Evolutionary conservation across 129 eudicot genomes (phyloP).

Genomic region (Heracleum sosnowskyi): DNA sequence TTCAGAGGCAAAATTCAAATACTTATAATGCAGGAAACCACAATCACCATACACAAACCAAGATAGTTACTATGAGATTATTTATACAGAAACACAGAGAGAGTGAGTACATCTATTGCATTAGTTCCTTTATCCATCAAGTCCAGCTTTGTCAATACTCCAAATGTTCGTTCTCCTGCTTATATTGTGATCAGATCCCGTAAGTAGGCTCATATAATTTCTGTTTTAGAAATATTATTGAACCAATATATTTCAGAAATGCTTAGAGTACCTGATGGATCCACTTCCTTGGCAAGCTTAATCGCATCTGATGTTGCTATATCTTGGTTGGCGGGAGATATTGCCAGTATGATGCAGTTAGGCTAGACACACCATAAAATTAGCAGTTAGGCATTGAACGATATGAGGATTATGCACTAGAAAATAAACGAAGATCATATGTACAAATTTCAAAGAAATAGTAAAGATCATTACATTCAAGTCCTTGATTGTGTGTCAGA

Average conservation of each 20-base stretch:
- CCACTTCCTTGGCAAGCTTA: conserved; percentile 41
- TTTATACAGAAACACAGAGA: not conserved
- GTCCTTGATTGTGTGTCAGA: not conserved
- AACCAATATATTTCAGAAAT: not conserved
- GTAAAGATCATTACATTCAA: not conserved
- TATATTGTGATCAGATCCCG: not conserved
- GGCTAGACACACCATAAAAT: conserved; percentile 21
- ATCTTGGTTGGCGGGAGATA: conserved; percentile 57
- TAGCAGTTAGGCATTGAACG: not conserved
- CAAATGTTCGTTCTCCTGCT: conserved; percentile 43
- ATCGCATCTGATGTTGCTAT: conserved; percentile 45
- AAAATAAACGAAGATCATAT: not conserved
- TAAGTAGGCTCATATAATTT: not conserved
- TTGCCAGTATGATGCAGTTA: conserved; percentile 44
- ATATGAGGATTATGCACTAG: not conserved
- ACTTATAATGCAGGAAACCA: not conserved
- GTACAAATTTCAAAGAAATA: not conserved
- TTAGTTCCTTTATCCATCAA: conserved; percentile 52
- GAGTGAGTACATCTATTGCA: conserved; percentile 23
- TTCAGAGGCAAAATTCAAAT: conserved; percentile 2
- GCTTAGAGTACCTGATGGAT: conserved; percentile 32
- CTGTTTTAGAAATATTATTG: not conserved
- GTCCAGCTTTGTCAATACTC: conserved; percentile 42
- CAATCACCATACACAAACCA: not conserved
- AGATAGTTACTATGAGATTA: not conserved